Conservation (phyloP, 2,329 filamentous ascomycete species). For the Monascus ruber region DNA sequence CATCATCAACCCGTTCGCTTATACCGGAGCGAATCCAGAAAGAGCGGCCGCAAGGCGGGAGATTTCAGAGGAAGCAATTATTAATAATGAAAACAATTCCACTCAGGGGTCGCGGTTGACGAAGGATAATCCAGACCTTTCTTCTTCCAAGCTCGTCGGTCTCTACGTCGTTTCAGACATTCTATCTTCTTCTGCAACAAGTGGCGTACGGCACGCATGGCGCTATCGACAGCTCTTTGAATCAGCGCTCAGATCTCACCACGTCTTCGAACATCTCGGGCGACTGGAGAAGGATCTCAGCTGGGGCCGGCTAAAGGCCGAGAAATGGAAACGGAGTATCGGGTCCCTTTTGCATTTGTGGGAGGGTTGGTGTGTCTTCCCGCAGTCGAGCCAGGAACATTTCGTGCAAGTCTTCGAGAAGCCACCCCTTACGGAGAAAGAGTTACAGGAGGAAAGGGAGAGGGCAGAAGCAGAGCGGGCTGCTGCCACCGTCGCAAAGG, state of each 20-base stretch:
- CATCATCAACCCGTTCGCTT: constrained; percentile 62
- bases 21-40: constrained; percentile 57
- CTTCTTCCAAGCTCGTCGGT: constrained; percentile 63
- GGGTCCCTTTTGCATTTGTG: constrained; percentile 58
- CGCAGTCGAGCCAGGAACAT: constrained; percentile 58
- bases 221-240: constrained; percentile 76
- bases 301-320: constrained; percentile 72
- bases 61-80: constrained; percentile 16
- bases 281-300: constrained; percentile 57
- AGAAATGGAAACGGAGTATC: constrained; percentile 75
- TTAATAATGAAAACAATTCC: constrained; percentile 18
- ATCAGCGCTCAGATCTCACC: constrained; percentile 52
- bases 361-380: constrained; percentile 56
- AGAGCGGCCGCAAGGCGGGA: constrained; percentile 20
- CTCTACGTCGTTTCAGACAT: constrained; percentile 75
- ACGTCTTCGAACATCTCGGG: constrained; percentile 66
- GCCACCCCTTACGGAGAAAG: constrained; percentile 46
- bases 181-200: constrained; percentile 62
- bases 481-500: constrained; percentile 24
- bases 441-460: constrained; percentile 33
- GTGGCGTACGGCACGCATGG: constrained; percentile 73
- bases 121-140: constrained; percentile 49
- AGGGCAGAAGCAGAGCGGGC: constrained; percentile 31
- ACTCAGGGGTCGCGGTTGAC: constrained; percentile 25
- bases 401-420: constrained; percentile 62